Conservation (phyloP, 2,329 filamentous ascomycete genomes). For the Fusarium buharicum region DNA sequence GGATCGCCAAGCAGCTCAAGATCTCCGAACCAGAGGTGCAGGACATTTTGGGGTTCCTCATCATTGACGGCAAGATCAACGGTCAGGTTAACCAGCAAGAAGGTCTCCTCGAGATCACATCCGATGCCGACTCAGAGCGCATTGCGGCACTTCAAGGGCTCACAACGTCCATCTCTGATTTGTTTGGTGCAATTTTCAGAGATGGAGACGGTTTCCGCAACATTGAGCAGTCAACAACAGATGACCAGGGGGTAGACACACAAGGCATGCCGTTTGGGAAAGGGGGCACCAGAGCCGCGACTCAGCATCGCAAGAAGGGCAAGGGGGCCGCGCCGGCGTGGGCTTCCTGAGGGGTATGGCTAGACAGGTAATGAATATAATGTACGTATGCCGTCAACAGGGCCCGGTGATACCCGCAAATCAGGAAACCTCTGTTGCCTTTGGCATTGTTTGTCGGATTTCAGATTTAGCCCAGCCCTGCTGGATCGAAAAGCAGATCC, state of each 20-base stretch:
- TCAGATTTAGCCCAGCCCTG: slow-evolving; percentile 1
- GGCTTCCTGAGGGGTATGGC: slow-evolving; percentile 20
- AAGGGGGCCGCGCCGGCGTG: slow-evolving; percentile 28
- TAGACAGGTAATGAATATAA: slow-evolving; percentile 2
- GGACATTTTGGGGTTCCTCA: slow-evolving; percentile 95
- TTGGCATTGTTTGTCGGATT: slow-evolving; percentile 2
- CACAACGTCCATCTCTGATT: slow-evolving; percentile 72
- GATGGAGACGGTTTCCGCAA: slow-evolving; percentile 76
- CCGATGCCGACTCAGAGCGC: slow-evolving; percentile 77
- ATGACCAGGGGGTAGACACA: slow-evolving; percentile 48
- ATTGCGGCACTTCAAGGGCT: slow-evolving; percentile 78
- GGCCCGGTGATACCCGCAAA: background rate
- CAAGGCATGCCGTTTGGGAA: slow-evolving; percentile 38
- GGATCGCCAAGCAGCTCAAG: slow-evolving; percentile 88
- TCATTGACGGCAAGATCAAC: slow-evolving; percentile 86
- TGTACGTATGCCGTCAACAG: background rate
- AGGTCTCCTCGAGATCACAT: slow-evolving; percentile 84
- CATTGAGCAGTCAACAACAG: slow-evolving; percentile 39
- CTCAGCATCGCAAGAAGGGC: slow-evolving; percentile 38
- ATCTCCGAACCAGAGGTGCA: slow-evolving; percentile 88
- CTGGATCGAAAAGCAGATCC: slow-evolving; percentile 30
- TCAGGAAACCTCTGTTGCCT: background rate
- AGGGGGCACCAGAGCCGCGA: slow-evolving; percentile 7
- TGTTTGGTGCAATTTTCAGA: slow-evolving; percentile 79
- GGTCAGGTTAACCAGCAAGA: slow-evolving; percentile 91